Evolutionary conservation across 1,284 basidiomycete species (phyloP), one percentile per base, ranked within the genome.

Genomic region (Sporisorium sorghi): DNA sequence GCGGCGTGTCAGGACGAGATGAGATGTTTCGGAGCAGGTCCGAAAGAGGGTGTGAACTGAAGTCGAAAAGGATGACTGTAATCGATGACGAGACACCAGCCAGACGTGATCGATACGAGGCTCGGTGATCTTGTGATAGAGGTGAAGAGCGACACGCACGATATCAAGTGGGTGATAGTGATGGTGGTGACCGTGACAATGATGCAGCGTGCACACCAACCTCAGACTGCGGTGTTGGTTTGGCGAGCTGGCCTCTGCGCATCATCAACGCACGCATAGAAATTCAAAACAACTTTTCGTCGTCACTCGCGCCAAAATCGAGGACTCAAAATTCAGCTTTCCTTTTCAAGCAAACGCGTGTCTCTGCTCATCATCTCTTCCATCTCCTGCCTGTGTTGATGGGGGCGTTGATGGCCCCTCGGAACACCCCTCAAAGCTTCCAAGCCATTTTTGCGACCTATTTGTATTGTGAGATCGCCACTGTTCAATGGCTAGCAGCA

Each of bases 261-360:
- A 43, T 17, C 8, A 37, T 17, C 11, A 14, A 11, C 35, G 11
- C 35, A 37, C 6, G 8, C 19, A 32, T 24, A 28, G 21, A 21
- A 56, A 63, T 40, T 40, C 37, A 55, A 64, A 58, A 24, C n/a
- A 50, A 64, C 51, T 65, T 58, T 49, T 58, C 62, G 58, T 65
- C 48, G 56, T 56, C 62, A 9, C 28, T 33, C 32, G 7, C 32
- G 32, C 32, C 26, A 43, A 26, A 33, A 30, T 14, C 32, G 12
- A 33, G 32, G 32, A 12, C 32, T 14, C 8, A 14, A 33, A 33
- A 33, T 33, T 33, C 6, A 33, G 32, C 32, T 11, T n/a, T n/a
- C n/a, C n/a, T n/a, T n/a, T n/a, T n/a, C n/a, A n/a, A n/a, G n/a
- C n/a, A n/a, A n/a, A n/a, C n/a, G n/a, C n/a, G n/a, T n/a, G n/a